phyloP scores from a whole-genome alignment of 441 rosid species.

The Populus hybrid region DNA sequence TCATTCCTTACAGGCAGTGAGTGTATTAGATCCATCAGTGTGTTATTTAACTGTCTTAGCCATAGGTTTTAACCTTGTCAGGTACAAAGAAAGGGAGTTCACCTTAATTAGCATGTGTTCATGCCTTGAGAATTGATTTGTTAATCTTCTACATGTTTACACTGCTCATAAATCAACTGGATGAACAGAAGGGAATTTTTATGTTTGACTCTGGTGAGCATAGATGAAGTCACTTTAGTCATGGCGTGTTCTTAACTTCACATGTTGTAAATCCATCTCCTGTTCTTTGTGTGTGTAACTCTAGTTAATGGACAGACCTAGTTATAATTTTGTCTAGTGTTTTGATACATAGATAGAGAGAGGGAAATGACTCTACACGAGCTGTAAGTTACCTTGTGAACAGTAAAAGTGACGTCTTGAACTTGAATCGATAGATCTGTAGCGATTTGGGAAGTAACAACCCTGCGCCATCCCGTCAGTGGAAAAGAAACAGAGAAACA shows the following conservation, averaged over 20 bases:
- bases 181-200: not conserved
- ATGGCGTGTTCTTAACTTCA: not conserved
- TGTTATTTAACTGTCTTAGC: not conserved
- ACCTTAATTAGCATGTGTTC: not conserved
- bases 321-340: not conserved
- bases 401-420: constrained; percentile 54
- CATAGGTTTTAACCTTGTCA: not conserved
- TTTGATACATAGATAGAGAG: not conserved
- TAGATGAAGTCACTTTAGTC: not conserved
- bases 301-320: not conserved
- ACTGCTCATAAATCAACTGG: not conserved
- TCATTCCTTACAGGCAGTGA: not conserved
- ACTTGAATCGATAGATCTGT: constrained; percentile 66
- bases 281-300: not conserved
- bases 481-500: not conserved
- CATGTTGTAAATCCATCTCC: not conserved
- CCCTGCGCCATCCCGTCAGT: constrained; percentile 43
- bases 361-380: not conserved
- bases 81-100: not conserved
- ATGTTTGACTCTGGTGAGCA: not conserved
- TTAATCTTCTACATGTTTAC: not conserved
- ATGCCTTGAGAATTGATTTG: not conserved
- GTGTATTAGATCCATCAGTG: not conserved
- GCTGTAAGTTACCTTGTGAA: constrained; percentile 58
- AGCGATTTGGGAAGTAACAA: constrained; percentile 54